phyloP scores from a whole-genome alignment of 768 basidiomycete species.

The Mycena galericulata region DNA sequence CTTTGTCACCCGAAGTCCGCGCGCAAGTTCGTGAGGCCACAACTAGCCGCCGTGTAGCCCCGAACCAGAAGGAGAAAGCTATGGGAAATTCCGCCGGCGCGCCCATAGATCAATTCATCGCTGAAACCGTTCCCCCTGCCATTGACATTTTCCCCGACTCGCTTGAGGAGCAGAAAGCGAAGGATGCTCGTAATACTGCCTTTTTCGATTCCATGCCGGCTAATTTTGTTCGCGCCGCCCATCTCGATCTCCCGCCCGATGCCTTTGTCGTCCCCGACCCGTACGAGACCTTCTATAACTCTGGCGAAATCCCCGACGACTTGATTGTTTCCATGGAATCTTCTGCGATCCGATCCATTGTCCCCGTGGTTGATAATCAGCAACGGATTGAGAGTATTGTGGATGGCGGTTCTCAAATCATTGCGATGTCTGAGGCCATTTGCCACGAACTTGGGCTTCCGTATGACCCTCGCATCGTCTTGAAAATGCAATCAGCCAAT shows the following conservation, averaged over 20 bases:
- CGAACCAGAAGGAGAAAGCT: slow-evolving; percentile 21
- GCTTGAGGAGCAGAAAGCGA: no score
- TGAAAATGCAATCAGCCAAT: slow-evolving; percentile 9
- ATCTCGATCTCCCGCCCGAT: background rate
- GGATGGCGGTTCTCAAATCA: slow-evolving; percentile 38
- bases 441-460: slow-evolving; percentile 10
- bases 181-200: background rate
- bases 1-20: slow-evolving; percentile 37
- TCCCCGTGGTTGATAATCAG: slow-evolving; percentile 1
- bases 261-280: background rate
- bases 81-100: no score
- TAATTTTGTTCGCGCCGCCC: background rate
- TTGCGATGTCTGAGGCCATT: slow-evolving; percentile 37
- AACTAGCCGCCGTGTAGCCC: slow-evolving; percentile 12
- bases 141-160: no score
- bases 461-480: background rate
- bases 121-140: no score
- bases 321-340: slow-evolving; percentile 24
- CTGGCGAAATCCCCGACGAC: background rate
- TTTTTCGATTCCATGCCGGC: slow-evolving; percentile 10
- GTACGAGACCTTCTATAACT: background rate
- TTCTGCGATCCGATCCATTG: slow-evolving; percentile 19
- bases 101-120: background rate
- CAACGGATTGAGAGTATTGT: slow-evolving; percentile 27
- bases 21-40: slow-evolving; percentile 31